These are phyloP conservation scores for Oehlia diaphana DNA, from an alignment of 192 early-diverging fungal species.

Conservation along the genomic window DNA sequence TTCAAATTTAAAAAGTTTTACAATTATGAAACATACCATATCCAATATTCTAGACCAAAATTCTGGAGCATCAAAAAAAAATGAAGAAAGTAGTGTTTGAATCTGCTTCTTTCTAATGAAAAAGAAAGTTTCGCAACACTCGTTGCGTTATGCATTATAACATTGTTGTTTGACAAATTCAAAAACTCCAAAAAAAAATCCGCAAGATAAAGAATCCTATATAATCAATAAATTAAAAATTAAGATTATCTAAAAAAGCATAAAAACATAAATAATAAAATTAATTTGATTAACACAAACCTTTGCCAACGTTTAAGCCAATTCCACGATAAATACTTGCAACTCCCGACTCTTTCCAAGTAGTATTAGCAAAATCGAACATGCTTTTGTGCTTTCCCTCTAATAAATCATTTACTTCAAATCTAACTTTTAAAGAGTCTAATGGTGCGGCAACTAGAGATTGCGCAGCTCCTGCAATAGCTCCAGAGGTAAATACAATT, in stretches of 20 bases:
- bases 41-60: too few relatives aligned
- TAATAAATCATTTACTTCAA: constrained; percentile 72
- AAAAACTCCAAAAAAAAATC: constrained; percentile 76
- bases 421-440: constrained; percentile 72
- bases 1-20: too few relatives aligned
- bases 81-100: too few relatives aligned
- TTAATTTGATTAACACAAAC: constrained; percentile 32
- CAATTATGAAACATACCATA: too few relatives aligned
- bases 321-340: constrained; percentile 59
- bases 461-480: constrained; percentile 71
- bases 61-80: too few relatives aligned
- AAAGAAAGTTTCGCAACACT: too few relatives aligned
- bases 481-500: constrained; percentile 57
- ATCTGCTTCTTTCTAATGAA: too few relatives aligned
- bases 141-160: constrained; percentile 50
- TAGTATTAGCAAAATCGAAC: constrained; percentile 62
- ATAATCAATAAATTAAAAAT: background rate
- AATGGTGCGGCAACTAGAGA: constrained; percentile 71
- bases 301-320: constrained; percentile 49
- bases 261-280: background rate
- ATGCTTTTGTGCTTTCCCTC: constrained; percentile 73
- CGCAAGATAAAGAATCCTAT: constrained; percentile 70
- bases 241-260: too few relatives aligned
- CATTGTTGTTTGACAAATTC: constrained; percentile 74
- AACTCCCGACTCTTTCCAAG: constrained; percentile 54